Evolutionary conservation across 2,329 filamentous ascomycete species (phyloP).

Genomic region (Trichoderma polysporum): DNA sequence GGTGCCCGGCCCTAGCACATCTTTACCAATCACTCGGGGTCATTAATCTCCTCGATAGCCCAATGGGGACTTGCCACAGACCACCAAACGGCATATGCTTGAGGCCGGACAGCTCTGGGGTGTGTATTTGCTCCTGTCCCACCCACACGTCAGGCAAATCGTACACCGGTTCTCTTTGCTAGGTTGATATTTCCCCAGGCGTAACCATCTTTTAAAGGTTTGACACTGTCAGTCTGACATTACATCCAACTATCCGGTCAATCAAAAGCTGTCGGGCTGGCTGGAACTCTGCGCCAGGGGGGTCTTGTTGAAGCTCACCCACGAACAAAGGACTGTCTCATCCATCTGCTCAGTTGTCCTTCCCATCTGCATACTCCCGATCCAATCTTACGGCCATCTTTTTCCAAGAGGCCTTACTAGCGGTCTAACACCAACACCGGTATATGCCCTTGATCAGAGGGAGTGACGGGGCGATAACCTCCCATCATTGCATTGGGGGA

Average conservation of each 20-base stretch:
- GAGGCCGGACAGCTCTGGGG: constrained; percentile 8
- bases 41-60: constrained; percentile 16
- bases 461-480: constrained; percentile 18
- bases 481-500: constrained; percentile 10
- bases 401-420: not conserved
- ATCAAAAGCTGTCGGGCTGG: constrained; percentile 1
- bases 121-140: constrained; percentile 18
- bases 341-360: constrained; percentile 9
- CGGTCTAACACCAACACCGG: constrained; percentile 6
- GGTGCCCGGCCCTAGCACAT: constrained; percentile 3
- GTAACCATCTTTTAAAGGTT: constrained; percentile 11
- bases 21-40: constrained; percentile 20
- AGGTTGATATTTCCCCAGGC: constrained; percentile 5
- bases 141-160: constrained; percentile 21
- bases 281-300: not conserved
- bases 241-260: constrained; percentile 9
- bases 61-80: constrained; percentile 19
- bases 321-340: not conserved
- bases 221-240: constrained; percentile 15
- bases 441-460: constrained; percentile 5
- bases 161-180: constrained; percentile 20
- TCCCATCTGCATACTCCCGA: constrained; percentile 18
- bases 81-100: constrained; percentile 20
- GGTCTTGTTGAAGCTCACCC: constrained; percentile 2
- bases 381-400: constrained; percentile 7